These are phyloP conservation scores for Byssochlamys sp. DNA, from an alignment of 2,329 filamentous ascomycete genomes.

Conservation along the genomic window DNA sequence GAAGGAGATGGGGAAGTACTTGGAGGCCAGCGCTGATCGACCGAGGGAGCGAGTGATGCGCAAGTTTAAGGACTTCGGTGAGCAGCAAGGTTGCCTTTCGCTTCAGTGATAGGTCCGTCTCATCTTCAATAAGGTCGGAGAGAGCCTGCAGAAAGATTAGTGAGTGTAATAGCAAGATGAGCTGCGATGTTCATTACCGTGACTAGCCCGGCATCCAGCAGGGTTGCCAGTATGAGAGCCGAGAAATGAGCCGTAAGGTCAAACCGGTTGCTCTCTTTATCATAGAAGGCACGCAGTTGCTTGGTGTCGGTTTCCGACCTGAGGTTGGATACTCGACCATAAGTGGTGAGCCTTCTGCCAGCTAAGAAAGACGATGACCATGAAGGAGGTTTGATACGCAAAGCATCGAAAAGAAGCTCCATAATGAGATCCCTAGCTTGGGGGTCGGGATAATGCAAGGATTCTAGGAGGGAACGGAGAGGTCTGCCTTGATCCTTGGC, in stretches of 20 bases:
- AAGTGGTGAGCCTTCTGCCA: conserved; percentile 83
- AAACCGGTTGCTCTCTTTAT: conserved; percentile 53
- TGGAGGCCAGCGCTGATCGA: conserved; percentile 77
- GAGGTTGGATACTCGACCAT: conserved; percentile 82
- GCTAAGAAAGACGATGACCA: conserved; percentile 96
- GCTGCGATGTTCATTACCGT: conserved; percentile 21
- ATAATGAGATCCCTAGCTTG: conserved; percentile 65
- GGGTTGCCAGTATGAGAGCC: conserved; percentile 71
- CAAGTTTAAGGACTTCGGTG: conserved; percentile 81
- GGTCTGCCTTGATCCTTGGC: conserved; percentile 82
- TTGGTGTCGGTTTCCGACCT: conserved; percentile 51
- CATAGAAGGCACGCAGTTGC: conserved; percentile 47
- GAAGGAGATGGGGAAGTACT: conserved; percentile 74
- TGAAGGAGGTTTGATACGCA: conserved; percentile 83
- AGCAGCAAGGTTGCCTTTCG: conserved; percentile 84
- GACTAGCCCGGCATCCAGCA: conserved; percentile 71
- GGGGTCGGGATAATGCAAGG: conserved; percentile 50
- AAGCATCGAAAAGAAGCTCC: conserved; percentile 71
- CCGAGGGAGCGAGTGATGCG: conserved; percentile 72
- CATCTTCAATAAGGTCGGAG: conserved; percentile 42
- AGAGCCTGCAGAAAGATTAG: conserved; percentile 30
- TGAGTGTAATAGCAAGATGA: background rate
- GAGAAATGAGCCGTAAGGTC: conserved; percentile 93
- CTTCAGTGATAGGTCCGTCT: conserved; percentile 49
- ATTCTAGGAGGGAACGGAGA: conserved; percentile 66